phyloP scores from a whole-genome alignment of 805 yeast species.

The Komagataella mondaviorum region DNA sequence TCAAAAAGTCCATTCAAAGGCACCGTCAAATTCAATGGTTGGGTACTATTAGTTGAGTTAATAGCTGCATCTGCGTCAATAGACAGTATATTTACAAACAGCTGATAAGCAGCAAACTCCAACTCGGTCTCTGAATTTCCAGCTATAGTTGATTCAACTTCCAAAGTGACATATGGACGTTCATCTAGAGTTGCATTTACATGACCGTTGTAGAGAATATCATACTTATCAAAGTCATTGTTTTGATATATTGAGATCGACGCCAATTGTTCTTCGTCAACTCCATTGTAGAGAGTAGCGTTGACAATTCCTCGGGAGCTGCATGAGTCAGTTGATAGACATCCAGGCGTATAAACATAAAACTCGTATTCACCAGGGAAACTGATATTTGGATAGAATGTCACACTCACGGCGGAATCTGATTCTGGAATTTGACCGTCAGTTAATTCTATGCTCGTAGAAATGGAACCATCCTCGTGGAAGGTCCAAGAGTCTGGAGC shows the following conservation, averaged over 20 bases:
- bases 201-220: constrained; percentile 59
- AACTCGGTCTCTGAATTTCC: constrained; percentile 17
- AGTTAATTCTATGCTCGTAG: constrained; percentile 6
- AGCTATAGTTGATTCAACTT: neutral
- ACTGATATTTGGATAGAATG: constrained; percentile 55
- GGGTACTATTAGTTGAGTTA: constrained; percentile 13
- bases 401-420: constrained; percentile 21
- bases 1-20: constrained; percentile 72
- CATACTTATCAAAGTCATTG: constrained; percentile 70
- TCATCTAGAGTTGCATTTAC: constrained; percentile 28
- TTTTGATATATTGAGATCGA: constrained; percentile 57
- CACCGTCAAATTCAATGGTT: constrained; percentile 11
- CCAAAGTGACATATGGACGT: constrained; percentile 29
- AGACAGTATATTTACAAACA: constrained; percentile 33
- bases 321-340: constrained; percentile 58
- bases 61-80: constrained; percentile 25
- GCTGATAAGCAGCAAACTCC: constrained; percentile 60
- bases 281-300: constrained; percentile 45
- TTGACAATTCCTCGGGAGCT: constrained; percentile 60
- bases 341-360: constrained; percentile 78
- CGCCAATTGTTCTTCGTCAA: constrained; percentile 26
- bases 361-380: constrained; percentile 67
- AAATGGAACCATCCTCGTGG: constrained; percentile 1
- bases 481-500: constrained; percentile 11
- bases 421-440: constrained; percentile 13